These are phyloP conservation scores for Bretschneidera sinensis DNA, from an alignment of 345 rosid genomes.

Conservation along the genomic window DNA sequence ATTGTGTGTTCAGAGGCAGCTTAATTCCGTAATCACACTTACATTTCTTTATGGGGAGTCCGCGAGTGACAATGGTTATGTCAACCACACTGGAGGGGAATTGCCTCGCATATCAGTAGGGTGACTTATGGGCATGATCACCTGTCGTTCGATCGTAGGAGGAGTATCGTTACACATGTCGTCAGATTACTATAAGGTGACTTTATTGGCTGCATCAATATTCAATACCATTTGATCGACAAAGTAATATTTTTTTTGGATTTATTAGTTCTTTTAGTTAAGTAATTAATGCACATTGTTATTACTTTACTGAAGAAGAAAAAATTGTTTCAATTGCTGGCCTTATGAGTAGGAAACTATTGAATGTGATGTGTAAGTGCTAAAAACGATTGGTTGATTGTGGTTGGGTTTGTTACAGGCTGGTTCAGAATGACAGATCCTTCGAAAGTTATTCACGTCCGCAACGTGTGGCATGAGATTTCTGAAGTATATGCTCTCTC, in stretches of 20 bases:
- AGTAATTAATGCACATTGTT: background rate
- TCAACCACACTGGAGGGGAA: too few species aligned
- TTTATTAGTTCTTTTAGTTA: background rate
- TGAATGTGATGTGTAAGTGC: background rate
- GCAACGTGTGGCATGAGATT: slow-evolving; percentile 94
- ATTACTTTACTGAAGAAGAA: background rate
- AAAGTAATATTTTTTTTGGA: background rate
- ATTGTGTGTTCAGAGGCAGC: too few species aligned
- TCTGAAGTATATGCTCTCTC: slow-evolving; percentile 60
- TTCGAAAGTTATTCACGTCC: slow-evolving; percentile 95
- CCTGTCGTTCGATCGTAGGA: too few species aligned
- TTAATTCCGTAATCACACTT: too few species aligned
- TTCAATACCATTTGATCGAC: background rate
- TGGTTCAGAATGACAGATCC: slow-evolving; percentile 70
- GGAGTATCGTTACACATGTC: too few species aligned
- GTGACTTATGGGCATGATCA: too few species aligned
- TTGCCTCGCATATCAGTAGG: too few species aligned
- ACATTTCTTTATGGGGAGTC: too few species aligned
- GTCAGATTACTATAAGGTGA: too few species aligned
- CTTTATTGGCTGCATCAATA: too few species aligned
- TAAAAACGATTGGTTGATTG: background rate
- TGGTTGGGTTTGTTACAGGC: slow-evolving; percentile 16
- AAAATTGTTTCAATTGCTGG: background rate
- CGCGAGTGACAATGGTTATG: too few species aligned
- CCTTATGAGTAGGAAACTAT: background rate